Evolutionary conservation across 2,329 filamentous ascomycete genomes (phyloP).

Genomic region (Scedosporium apiospermum): DNA sequence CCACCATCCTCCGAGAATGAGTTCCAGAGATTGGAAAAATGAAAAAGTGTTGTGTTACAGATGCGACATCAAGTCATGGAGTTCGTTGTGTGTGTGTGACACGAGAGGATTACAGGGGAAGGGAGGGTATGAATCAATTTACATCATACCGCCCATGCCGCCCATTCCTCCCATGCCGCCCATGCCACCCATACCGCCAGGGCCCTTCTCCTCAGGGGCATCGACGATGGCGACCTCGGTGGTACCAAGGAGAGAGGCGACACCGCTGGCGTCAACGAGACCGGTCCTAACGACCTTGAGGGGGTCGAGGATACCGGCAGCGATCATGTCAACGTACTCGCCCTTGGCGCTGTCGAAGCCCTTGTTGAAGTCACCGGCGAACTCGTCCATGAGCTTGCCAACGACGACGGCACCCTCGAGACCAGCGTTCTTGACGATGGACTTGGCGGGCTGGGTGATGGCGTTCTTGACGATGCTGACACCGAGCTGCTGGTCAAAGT

Average conservation of each 20-base stretch:
- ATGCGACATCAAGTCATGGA: constrained; percentile 5
- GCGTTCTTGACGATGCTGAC: constrained; percentile 96
- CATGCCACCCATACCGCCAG: constrained; percentile 58
- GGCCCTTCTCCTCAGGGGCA: constrained; percentile 84
- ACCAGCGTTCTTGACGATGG: constrained; percentile 96
- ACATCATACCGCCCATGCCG: constrained; percentile 31
- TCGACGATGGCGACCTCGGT: constrained; percentile 98
- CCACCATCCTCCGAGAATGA: neutral
- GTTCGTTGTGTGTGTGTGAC: neutral
- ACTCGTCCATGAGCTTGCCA: constrained; percentile 96
- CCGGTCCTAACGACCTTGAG: constrained; percentile 99
- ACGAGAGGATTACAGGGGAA: neutral
- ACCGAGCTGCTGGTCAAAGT: constrained; percentile 99
- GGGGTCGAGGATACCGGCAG: constrained; percentile 92
- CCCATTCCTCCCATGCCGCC: constrained; percentile 58
- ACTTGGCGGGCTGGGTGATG: constrained; percentile 89
- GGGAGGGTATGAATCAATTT: constrained; percentile 13
- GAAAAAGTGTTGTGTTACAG: constrained; percentile 5
- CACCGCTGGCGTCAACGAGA: constrained; percentile 87
- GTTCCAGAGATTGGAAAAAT: constrained; percentile 8
- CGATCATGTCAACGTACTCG: constrained; percentile 98
- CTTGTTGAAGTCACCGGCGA: constrained; percentile 88
- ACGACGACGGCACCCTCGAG: constrained; percentile 93
- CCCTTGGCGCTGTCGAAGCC: constrained; percentile 95
- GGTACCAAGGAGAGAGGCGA: constrained; percentile 92